Conservation (phyloP, 495 filamentous ascomycete species). For the Aspergillus sclerotioniger region DNA sequence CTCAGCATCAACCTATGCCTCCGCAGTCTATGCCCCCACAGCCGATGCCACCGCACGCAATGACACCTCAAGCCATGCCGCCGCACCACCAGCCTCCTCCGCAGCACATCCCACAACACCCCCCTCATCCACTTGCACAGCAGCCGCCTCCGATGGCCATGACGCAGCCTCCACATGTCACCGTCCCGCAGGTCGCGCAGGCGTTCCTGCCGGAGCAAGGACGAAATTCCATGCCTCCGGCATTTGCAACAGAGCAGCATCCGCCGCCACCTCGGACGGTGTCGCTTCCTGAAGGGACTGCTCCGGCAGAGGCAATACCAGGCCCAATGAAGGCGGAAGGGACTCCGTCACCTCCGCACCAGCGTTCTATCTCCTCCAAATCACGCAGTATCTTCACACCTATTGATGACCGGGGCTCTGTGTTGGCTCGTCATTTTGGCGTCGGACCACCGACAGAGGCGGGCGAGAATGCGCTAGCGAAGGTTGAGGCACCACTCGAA, state of each 20-base stretch:
- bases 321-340: slow-evolving; percentile 39
- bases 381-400: slow-evolving; percentile 95
- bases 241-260: slow-evolving; percentile 44
- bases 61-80: slow-evolving; percentile 31
- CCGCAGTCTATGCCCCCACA: slow-evolving; percentile 32
- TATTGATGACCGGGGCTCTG: slow-evolving; percentile 87
- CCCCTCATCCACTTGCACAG: slow-evolving; percentile 32
- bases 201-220: slow-evolving; percentile 67
- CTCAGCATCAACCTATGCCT: slow-evolving; percentile 25
- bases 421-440: slow-evolving; percentile 83
- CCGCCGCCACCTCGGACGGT: slow-evolving; percentile 43
- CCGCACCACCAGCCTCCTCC: slow-evolving; percentile 29
- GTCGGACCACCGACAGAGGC: slow-evolving; percentile 44
- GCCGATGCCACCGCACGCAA: slow-evolving; percentile 28
- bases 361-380: slow-evolving; percentile 74
- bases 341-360: slow-evolving; percentile 53
- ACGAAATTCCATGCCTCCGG: slow-evolving; percentile 52
- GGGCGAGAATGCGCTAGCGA: slow-evolving; percentile 37
- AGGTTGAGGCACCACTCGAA: slow-evolving; percentile 46
- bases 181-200: slow-evolving; percentile 62
- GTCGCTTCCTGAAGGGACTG: slow-evolving; percentile 33
- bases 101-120: slow-evolving; percentile 44
- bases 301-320: slow-evolving; percentile 37
- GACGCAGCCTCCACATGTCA: slow-evolving; percentile 47
- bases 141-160: slow-evolving; percentile 37